Percentiles rank a stretch among this genome's conserved stretches.
Evolutionary conservation across 2,329 filamentous ascomycete species (phyloP).

Genomic region (Sporothrix luriei): DNA sequence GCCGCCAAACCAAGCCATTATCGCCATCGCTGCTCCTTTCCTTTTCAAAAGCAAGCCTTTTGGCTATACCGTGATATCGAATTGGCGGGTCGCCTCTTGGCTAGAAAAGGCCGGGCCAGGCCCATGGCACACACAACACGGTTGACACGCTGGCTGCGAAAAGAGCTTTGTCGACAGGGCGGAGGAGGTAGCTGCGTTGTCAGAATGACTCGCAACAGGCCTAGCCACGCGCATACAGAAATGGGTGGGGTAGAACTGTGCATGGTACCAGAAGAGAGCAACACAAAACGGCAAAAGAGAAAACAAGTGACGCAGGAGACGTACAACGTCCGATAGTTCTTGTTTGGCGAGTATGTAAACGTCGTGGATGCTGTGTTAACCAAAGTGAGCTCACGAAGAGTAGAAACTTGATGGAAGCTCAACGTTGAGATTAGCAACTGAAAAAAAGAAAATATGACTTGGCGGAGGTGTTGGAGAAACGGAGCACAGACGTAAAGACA

Average conservation of each 20-base stretch:
- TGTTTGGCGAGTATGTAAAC: background rate
- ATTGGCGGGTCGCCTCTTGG: background rate
- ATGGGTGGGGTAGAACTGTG: background rate
- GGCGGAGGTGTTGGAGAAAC: slow-evolving; percentile 3
- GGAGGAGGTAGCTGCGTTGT: background rate
- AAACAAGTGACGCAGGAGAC: background rate
- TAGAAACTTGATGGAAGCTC: background rate
- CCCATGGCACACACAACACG: slow-evolving; percentile 8
- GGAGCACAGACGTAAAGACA: slow-evolving; percentile 11
- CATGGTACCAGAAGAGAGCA: slow-evolving; percentile 9
- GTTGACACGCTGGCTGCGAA: background rate
- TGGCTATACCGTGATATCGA: background rate
- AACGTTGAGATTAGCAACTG: background rate
- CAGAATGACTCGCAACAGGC: background rate
- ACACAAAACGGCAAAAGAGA: background rate
- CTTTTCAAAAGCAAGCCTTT: background rate
- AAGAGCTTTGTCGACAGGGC: background rate
- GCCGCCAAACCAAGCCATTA: background rate
- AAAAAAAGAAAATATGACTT: background rate
- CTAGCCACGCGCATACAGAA: background rate
- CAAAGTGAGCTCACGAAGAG: slow-evolving; percentile 6
- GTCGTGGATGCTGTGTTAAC: no score
- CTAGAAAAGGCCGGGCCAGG: background rate
- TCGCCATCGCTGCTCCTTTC: background rate
- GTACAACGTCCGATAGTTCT: no score